Evolutionary conservation across 176 grass and related monocot genomes (phyloP).

Genomic region (Metroxylon sagu): DNA sequence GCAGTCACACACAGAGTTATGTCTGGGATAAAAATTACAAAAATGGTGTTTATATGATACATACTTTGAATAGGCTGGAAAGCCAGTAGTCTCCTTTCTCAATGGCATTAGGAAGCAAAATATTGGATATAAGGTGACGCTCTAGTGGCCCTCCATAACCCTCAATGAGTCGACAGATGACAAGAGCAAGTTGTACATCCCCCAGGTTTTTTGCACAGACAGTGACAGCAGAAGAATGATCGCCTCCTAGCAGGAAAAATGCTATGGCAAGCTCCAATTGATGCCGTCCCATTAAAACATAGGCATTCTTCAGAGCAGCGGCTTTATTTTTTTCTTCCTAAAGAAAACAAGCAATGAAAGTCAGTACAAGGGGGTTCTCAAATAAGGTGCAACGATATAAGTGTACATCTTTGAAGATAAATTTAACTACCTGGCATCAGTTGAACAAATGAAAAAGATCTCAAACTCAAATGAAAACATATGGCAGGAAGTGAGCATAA

Average conservation of each 20-base stretch:
- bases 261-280: constrained; percentile 87
- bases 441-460: not conserved
- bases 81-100: constrained; percentile 85
- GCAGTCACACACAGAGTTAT: constrained; percentile 13
- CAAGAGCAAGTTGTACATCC: constrained; percentile 83
- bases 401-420: no score
- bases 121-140: constrained; percentile 60
- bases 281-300: constrained; percentile 95
- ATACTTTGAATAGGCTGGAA: constrained; percentile 89
- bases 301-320: constrained; percentile 95
- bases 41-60: constrained; percentile 11
- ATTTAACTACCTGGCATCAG: no score
- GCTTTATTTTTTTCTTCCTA: constrained; percentile 94
- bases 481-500: no score
- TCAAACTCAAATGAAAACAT: no score
- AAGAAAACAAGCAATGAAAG: constrained; percentile 9
- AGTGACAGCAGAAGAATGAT: constrained; percentile 66
- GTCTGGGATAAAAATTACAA: constrained; percentile 11
- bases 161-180: constrained; percentile 79
- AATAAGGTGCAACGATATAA: no score
- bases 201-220: constrained; percentile 94
- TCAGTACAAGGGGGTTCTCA: not conserved
- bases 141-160: constrained; percentile 69
- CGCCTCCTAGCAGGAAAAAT: constrained; percentile 87
- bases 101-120: constrained; percentile 65